Base-by-base conservation (phyloP, 2,329 filamentous ascomycete species). In the Aspergillus jensenii region DNA sequence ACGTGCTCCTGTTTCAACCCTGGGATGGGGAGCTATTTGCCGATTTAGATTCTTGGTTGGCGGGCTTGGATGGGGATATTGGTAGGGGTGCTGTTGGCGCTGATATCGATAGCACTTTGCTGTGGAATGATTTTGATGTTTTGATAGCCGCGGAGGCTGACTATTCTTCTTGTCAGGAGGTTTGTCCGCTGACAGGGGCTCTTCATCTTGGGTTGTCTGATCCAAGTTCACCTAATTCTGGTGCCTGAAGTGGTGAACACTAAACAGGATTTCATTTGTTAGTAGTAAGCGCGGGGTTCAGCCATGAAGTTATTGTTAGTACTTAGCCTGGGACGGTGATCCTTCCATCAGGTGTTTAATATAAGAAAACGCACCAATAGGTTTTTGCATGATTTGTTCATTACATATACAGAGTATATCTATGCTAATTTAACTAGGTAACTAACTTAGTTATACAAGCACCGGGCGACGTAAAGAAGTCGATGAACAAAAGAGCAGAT, bases 41-140 rank as follows among this genome's bases (percentile, higher is more conserved):
- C 19, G 39, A 21, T 17, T 31, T 54, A 21, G 41, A 52, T 19
- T 3, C 43, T 44, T 48, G 41, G 49, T 19, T 48, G 12, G 15
- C 49, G 27, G 56, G 31, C 15, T 11, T 21, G 37, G 49, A 33
- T 33, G 21, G 39, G 35, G 27, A 27, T 19, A 27, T 40, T 17
- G 19, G 21, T n/a, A 6, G 27, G 27, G 31, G 37, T 25, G 11
- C 19, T 40, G 21, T 47, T 40, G 31, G 47, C 33, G 40, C 46
- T n/a, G 45, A 11, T 43, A 58, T 40, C 5, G 41, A 56, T 35
- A 51, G 44, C 35, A 40, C 43, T 39, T n/a, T 52, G 43, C 31
- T 48, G 39, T 76, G 73, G 73, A 75, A 75, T 67, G 72, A 73
- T 17, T 76, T 76, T 51, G 73, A 75, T 63, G 57, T 61, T 44